These are phyloP conservation scores for Mycena vitilis DNA, from an alignment of 768 basidiomycete species.

Conservation along the genomic window DNA sequence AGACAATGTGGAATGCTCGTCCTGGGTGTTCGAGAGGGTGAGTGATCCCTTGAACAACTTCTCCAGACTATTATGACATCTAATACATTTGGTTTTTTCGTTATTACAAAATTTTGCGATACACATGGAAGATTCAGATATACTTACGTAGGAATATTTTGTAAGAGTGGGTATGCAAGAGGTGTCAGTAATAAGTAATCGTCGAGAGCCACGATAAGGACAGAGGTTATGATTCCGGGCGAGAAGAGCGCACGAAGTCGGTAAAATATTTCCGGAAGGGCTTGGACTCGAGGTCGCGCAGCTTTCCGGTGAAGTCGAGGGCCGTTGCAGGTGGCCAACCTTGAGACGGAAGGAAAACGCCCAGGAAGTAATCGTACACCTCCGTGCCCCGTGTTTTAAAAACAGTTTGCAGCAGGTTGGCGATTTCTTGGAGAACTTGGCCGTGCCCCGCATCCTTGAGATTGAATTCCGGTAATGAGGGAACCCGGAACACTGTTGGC, in stretches of 20 bases:
- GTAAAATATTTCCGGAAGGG: constrained; percentile 88
- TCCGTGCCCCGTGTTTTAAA: constrained; percentile 84
- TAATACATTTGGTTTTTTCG: too few relatives aligned
- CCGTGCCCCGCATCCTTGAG: constrained; percentile 66
- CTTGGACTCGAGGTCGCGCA: constrained; percentile 80
- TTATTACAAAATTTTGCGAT: too few relatives aligned
- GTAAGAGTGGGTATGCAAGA: constrained; percentile 27
- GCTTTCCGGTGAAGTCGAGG: constrained; percentile 79
- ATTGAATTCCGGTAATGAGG: constrained; percentile 84
- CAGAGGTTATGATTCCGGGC: constrained; percentile 63
- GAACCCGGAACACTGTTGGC: constrained; percentile 84
- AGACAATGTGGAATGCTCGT: background rate
- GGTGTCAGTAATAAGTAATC: constrained; percentile 22
- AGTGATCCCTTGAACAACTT: too few relatives aligned
- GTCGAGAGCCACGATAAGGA: constrained; percentile 16
- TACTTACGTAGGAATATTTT: background rate
- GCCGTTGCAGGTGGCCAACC: constrained; percentile 86
- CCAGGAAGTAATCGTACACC: constrained; percentile 82
- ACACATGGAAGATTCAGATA: background rate
- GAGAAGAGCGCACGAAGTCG: constrained; percentile 82
- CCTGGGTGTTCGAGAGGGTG: too few relatives aligned
- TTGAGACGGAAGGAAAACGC: constrained; percentile 87
- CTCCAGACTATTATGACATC: too few relatives aligned
- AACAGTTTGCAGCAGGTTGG: constrained; percentile 83
- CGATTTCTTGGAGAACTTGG: constrained; percentile 92